Evolutionary conservation across 805 yeast genomes (phyloP).

Genomic region (Pichia californica): DNA sequence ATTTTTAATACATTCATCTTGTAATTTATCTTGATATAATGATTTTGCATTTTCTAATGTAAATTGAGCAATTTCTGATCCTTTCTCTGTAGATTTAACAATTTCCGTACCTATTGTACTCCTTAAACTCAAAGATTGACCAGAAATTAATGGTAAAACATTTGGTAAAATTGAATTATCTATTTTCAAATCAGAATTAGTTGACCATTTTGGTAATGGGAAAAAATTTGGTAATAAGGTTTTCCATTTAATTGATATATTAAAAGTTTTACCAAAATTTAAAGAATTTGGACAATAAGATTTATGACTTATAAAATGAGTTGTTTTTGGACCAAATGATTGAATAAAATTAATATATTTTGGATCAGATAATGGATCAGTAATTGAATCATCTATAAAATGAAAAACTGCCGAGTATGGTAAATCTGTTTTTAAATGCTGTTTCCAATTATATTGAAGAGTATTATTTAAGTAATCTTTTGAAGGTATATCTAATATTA

Average conservation of each 20-base stretch:
- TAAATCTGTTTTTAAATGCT: constrained; percentile 1
- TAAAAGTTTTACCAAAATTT: constrained; percentile 50
- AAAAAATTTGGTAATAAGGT: constrained; percentile 39
- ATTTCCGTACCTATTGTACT: constrained; percentile 14
- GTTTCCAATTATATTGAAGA: constrained; percentile 20
- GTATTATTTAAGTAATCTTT: constrained; percentile 35
- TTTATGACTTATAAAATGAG: constrained; percentile 73
- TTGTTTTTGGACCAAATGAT: constrained; percentile 43
- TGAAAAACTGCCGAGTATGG: constrained; percentile 57
- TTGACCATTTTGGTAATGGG: constrained; percentile 35
- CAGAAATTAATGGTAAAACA: constrained; percentile 26
- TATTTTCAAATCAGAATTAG: constrained; percentile 21
- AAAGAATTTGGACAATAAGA: constrained; percentile 54
- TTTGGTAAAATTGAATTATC: constrained; percentile 17
- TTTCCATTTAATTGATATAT: constrained; percentile 50
- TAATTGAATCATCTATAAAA: constrained; percentile 53
- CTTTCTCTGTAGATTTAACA: constrained; percentile 3
- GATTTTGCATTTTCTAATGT: constrained; percentile 20
- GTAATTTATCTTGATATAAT: constrained; percentile 25
- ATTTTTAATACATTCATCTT: constrained; percentile 8
- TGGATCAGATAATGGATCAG: constrained; percentile 35
- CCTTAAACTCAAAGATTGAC: constrained; percentile 21
- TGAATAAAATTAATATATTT: constrained; percentile 45
- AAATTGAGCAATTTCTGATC: constrained; percentile 4
- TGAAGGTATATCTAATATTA: constrained; percentile 71